Percentiles rank a stretch among this genome's conserved stretches.
These are phyloP conservation scores for Phylloporus scabripes DNA, from an alignment of 768 basidiomycete species.

Conservation along the genomic window DNA sequence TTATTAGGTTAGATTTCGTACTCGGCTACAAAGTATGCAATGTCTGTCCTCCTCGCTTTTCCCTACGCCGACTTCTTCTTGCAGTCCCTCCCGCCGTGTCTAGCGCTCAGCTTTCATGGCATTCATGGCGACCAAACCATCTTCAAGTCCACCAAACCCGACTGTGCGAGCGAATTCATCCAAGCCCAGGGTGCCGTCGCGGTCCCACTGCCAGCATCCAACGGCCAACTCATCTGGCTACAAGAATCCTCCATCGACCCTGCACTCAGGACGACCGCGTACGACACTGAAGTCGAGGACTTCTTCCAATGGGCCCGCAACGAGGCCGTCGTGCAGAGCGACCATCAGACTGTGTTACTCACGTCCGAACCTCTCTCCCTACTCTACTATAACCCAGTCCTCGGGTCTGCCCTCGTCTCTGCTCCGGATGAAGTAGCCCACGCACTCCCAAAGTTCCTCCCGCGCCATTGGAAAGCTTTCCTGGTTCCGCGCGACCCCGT, in stretches of 20 bases:
- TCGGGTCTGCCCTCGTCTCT: constrained; percentile 46
- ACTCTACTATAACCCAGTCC: constrained; percentile 35
- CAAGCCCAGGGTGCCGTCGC: neutral
- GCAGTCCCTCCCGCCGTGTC: constrained; percentile 34
- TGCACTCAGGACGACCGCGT: constrained; percentile 32
- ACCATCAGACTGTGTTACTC: constrained; percentile 18
- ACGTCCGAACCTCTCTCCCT: constrained; percentile 25
- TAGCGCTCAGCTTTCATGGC: constrained; percentile 50
- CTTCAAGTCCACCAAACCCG: constrained; percentile 36
- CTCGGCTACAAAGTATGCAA: neutral
- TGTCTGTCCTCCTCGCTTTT: constrained; percentile 17
- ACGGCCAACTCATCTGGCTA: constrained; percentile 54
- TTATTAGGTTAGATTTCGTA: too few species aligned
- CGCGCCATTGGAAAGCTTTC: constrained; percentile 67
- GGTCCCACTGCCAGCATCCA: constrained; percentile 22
- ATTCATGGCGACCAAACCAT: constrained; percentile 50
- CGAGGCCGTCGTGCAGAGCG: constrained; percentile 11
- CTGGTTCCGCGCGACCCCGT: constrained; percentile 50
- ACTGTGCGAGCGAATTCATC: constrained; percentile 31
- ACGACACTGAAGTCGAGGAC: constrained; percentile 31
- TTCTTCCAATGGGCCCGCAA: constrained; percentile 33
- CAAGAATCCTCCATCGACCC: constrained; percentile 50
- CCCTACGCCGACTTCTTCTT: constrained; percentile 18
- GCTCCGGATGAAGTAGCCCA: constrained; percentile 33
- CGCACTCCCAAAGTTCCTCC: constrained; percentile 58